Evolutionary conservation across 1,139 yeast species (phyloP).

Genomic region (Candida sp.): DNA sequence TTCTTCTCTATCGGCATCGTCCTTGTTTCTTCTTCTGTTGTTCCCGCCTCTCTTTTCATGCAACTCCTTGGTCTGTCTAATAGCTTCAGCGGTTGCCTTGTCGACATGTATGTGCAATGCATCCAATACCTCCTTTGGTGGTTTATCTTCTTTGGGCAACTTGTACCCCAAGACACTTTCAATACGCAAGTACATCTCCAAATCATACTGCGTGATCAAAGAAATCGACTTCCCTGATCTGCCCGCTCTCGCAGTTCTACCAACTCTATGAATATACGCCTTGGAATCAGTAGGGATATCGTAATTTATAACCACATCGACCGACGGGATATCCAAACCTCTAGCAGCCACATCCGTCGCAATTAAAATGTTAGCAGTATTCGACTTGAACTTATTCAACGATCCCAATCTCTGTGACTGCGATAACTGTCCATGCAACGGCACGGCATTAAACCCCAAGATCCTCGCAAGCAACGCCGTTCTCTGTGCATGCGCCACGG

Average conservation of each 20-base stretch:
- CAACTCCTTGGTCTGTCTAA: conserved; percentile 77
- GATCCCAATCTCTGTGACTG: conserved; percentile 96
- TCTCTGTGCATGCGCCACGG: conserved; percentile 95
- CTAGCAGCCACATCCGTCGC: conserved; percentile 99
- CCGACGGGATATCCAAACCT: conserved; percentile 96
- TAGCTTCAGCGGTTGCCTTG: conserved; percentile 91
- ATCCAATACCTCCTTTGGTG: conserved; percentile 78
- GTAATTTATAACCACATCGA: conserved; percentile 90
- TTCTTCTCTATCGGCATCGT: conserved; percentile 54
- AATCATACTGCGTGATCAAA: conserved; percentile 92
- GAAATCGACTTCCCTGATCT: conserved; percentile 93
- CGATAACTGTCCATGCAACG: conserved; percentile 92
- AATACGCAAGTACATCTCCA: conserved; percentile 85
- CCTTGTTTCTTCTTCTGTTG: conserved; percentile 42
- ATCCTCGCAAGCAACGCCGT: conserved; percentile 81
- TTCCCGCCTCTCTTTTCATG: conserved; percentile 50
- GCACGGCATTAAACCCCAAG: conserved; percentile 88
- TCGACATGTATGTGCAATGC: conserved; percentile 88
- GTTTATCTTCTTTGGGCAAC: conserved; percentile 76
- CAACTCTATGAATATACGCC: conserved; percentile 96
- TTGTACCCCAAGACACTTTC: conserved; percentile 86
- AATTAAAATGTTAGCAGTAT: conserved; percentile 78
- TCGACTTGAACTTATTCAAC: conserved; percentile 88
- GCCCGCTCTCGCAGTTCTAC: conserved; percentile 99
- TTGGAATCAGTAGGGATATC: conserved; percentile 99